phyloP scores from a whole-genome alignment of 2,329 filamentous ascomycete genomes.

The Claviceps cyperi region DNA sequence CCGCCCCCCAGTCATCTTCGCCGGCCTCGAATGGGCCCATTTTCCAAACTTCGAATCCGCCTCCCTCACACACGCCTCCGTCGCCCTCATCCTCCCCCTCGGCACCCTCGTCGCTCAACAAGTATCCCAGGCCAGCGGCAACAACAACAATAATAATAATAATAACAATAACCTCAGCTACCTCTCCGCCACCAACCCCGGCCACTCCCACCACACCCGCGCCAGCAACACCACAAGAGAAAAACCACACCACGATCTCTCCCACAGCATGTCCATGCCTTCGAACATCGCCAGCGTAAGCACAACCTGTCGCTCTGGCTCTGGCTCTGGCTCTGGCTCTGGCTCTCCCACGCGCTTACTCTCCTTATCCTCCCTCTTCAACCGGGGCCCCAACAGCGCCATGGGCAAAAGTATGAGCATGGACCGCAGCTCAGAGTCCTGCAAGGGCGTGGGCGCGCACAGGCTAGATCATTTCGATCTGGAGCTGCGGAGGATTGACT shows the following conservation, averaged over 20 bases:
- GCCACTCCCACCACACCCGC: neutral
- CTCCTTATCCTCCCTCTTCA: neutral
- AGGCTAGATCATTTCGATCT: conserved; percentile 15
- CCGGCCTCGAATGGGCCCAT: conserved; percentile 29
- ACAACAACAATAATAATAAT: too few species aligned
- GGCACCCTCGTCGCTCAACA: conserved; percentile 37
- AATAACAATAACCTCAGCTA: conserved; percentile 9
- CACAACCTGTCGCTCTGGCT: conserved; percentile 6
- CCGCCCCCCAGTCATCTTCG: conserved; percentile 30
- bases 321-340: conserved; percentile 1
- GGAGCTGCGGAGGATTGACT: conserved; percentile 19
- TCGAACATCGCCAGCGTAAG: neutral
- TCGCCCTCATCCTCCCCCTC: conserved; percentile 36
- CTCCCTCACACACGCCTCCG: conserved; percentile 33
- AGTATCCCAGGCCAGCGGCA: conserved; percentile 15
- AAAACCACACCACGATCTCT: conserved; percentile 3
- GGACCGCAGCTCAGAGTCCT: neutral
- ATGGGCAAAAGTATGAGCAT: too few species aligned
- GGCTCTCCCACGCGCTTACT: conserved; percentile 3
- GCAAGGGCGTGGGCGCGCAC: neutral
- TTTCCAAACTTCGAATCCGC: conserved; percentile 32
- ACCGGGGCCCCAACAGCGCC: too few species aligned
- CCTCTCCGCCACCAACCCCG: neutral
- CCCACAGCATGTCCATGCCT: neutral
- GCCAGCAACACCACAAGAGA: neutral